Conservation (phyloP, 192 early-diverging fungal genomes). For the Chytriomyces hyalinus region DNA sequence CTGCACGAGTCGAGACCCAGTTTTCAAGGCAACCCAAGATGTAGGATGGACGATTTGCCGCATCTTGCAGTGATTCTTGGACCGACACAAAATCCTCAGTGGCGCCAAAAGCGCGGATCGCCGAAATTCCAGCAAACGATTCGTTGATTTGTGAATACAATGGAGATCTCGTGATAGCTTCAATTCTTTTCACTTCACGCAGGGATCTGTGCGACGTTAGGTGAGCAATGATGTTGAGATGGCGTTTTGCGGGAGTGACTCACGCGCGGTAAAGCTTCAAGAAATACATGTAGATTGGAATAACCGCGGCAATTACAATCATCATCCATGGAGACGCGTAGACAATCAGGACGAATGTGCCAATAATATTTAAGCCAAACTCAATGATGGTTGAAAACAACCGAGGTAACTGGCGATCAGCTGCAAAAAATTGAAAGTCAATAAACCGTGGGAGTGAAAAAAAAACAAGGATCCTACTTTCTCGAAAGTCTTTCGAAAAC, state of each 20-base stretch:
- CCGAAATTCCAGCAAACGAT: conserved; percentile 48
- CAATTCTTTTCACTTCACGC: conserved; percentile 68
- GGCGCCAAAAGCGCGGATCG: conserved; percentile 69
- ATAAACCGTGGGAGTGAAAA: neutral
- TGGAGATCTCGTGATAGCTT: conserved; percentile 49
- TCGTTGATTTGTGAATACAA: conserved; percentile 82
- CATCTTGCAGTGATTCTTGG: conserved; percentile 69
- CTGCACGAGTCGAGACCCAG: conserved; percentile 15
- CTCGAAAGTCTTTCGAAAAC: conserved; percentile 69
- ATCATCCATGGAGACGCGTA: conserved; percentile 71
- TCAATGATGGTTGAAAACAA: conserved; percentile 65
- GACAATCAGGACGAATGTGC: conserved; percentile 70
- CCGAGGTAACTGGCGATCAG: conserved; percentile 69
- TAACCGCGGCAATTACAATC: conserved; percentile 70
- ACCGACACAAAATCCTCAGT: conserved; percentile 71
- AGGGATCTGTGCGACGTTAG: neutral
- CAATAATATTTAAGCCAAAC: conserved; percentile 57
- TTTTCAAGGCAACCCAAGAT: neutral
- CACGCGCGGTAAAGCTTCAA: conserved; percentile 75
- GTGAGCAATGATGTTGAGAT: conserved; percentile 18
- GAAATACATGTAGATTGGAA: conserved; percentile 74
- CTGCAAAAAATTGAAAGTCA: neutral
- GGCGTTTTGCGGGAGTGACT: conserved; percentile 33
- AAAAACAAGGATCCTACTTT: conserved; percentile 55
- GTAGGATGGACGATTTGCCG: conserved; percentile 57